phyloP scores from a whole-genome alignment of 2,329 filamentous ascomycete species.

The Pochonia chlamydosporia region DNA sequence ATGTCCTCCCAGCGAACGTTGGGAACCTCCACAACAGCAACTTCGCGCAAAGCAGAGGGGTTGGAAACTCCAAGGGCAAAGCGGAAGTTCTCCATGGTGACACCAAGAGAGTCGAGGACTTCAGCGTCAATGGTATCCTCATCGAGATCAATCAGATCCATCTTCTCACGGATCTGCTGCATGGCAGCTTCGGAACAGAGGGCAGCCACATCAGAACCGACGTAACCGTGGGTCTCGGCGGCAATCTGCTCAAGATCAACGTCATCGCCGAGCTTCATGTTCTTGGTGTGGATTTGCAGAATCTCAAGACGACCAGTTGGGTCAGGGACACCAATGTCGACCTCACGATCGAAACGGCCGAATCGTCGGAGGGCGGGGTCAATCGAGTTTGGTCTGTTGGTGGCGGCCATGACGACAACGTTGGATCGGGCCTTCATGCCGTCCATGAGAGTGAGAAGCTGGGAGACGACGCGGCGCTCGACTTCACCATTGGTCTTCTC shows the following conservation, averaged over 20 bases:
- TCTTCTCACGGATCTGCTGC: slow-evolving; percentile 99
- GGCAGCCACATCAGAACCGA: slow-evolving; percentile 95
- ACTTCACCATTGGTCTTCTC: slow-evolving; percentile 99
- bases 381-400: slow-evolving; percentile 97
- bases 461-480: slow-evolving; percentile 95
- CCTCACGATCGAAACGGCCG: slow-evolving; percentile 97
- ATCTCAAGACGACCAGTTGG: slow-evolving; percentile 98
- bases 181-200: slow-evolving; percentile 98
- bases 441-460: slow-evolving; percentile 97
- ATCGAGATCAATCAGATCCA: slow-evolving; percentile 98
- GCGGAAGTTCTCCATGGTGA: slow-evolving; percentile 99
- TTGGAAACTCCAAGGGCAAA: slow-evolving; percentile 97
- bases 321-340: slow-evolving; percentile 97
- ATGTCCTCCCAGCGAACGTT: slow-evolving; percentile 99
- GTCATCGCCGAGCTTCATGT: slow-evolving; percentile 98
- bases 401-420: slow-evolving; percentile 98
- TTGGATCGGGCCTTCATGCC: slow-evolving; percentile 99
- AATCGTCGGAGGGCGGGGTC: slow-evolving; percentile 96
- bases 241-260: slow-evolving; percentile 96
- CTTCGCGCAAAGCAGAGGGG: slow-evolving; percentile 95
- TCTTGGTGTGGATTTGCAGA: slow-evolving; percentile 99
- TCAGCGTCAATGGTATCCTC: slow-evolving; percentile 99
- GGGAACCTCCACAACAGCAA: slow-evolving; percentile 97
- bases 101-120: slow-evolving; percentile 94
- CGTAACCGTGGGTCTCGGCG: slow-evolving; percentile 96